Evolutionary conservation across 2,329 filamentous ascomycete species (phyloP).

Genomic region (Lecanicillium sp.): DNA sequence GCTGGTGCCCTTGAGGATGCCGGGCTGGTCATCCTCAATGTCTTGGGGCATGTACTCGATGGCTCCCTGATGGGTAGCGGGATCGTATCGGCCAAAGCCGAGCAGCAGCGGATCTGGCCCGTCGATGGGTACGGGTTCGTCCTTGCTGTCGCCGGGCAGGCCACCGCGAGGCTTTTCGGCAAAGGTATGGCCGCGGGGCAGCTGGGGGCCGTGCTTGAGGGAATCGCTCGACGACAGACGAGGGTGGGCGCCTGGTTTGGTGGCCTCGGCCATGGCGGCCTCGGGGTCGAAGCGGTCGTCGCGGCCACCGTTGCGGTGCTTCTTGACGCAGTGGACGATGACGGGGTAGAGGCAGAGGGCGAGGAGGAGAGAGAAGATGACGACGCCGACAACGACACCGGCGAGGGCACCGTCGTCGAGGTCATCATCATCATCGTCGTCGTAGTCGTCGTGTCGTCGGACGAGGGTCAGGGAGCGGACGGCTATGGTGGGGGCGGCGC

Average conservation of each 20-base stretch:
- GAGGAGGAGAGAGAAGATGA: constrained; percentile 24
- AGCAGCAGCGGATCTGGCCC: constrained; percentile 6
- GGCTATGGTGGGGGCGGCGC: neutral
- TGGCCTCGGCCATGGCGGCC: constrained; percentile 15
- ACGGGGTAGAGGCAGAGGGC: constrained; percentile 32
- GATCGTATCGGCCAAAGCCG: constrained; percentile 8
- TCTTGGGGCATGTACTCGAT: constrained; percentile 13
- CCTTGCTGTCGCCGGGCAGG: neutral
- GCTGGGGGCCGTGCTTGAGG: constrained; percentile 21
- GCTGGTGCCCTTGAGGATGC: constrained; percentile 26
- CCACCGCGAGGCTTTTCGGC: neutral
- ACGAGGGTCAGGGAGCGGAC: neutral
- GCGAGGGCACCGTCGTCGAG: constrained; percentile 28
- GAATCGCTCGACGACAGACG: constrained; percentile 30
- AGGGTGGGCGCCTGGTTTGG: constrained; percentile 15
- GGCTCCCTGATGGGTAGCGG: constrained; percentile 2
- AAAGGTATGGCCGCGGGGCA: constrained; percentile 17
- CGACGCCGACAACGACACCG: constrained; percentile 27
- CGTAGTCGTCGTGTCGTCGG: constrained; percentile 3
- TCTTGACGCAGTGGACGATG: constrained; percentile 23
- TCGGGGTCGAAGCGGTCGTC: constrained; percentile 20
- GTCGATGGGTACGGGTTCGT: neutral
- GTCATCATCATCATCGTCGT: constrained; percentile 1
- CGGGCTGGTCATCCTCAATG: constrained; percentile 20
- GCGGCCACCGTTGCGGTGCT: constrained; percentile 17